These are phyloP conservation scores for Paradendryphiella salina DNA, from an alignment of 2,329 filamentous ascomycete species.

Conservation along the genomic window DNA sequence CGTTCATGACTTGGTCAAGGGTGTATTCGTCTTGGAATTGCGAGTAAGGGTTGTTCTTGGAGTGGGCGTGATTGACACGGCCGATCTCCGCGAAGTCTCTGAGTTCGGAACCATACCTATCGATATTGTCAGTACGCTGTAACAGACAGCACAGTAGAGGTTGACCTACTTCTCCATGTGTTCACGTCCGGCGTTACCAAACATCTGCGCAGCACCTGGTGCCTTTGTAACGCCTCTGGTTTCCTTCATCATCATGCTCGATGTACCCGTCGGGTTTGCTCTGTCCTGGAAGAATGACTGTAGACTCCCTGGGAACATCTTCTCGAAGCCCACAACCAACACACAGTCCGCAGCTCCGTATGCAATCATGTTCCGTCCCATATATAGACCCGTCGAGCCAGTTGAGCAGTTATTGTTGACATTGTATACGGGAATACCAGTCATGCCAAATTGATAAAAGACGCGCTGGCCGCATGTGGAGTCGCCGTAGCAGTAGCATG, in stretches of 20 bases:
- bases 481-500: constrained; percentile 98
- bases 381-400: constrained; percentile 84
- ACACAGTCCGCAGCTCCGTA: constrained; percentile 85
- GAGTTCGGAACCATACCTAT: constrained; percentile 75
- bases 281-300: constrained; percentile 84
- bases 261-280: constrained; percentile 74
- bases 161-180: constrained; percentile 83
- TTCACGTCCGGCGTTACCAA: constrained; percentile 89
- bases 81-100: constrained; percentile 95
- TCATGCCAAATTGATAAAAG: constrained; percentile 99
- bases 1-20: constrained; percentile 74
- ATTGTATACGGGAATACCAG: constrained; percentile 92
- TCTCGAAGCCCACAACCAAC: constrained; percentile 93
- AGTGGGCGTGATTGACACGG: constrained; percentile 90
- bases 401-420: constrained; percentile 99
- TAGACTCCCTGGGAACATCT: constrained; percentile 93
- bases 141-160: background rate
- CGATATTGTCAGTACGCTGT: constrained; percentile 18
- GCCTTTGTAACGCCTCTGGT: constrained; percentile 81
- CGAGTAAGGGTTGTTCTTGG: constrained; percentile 91
- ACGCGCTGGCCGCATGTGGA: constrained; percentile 93
- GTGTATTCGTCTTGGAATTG: constrained; percentile 95
- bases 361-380: constrained; percentile 78
- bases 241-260: constrained; percentile 75
- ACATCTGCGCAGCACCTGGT: constrained; percentile 87